phyloP scores from a whole-genome alignment of 345 rosid genomes.

The Lagerstroemia speciosa region DNA sequence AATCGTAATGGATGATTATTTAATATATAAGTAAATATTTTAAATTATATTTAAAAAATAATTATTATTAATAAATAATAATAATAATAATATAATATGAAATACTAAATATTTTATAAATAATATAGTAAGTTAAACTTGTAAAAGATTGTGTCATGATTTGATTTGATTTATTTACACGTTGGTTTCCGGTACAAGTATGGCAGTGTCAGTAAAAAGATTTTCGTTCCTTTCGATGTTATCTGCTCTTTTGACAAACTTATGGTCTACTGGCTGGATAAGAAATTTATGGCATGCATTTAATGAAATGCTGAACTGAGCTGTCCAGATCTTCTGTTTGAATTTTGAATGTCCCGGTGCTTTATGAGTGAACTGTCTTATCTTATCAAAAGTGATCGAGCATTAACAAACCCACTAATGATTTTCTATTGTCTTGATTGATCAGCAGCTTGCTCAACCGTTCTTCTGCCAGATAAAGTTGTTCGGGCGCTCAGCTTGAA shows the following conservation, averaged over 20 bases:
- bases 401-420: not conserved
- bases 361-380: not conserved
- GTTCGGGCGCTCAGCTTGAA: conserved; percentile 66
- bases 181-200: not conserved
- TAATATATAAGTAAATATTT: no score
- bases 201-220: not conserved
- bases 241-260: not conserved
- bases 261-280: not conserved
- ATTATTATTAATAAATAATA: no score
- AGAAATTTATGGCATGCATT: not conserved
- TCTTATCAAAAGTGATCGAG: not conserved
- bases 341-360: not conserved
- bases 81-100: no score
- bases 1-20: no score
- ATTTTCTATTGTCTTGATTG: not conserved
- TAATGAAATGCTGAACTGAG: not conserved
- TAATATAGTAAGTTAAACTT: no score
- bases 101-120: no score
- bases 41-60: no score
- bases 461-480: conserved; percentile 73
- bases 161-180: not conserved
- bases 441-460: conserved; percentile 33
- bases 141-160: no score
- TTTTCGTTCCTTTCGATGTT: not conserved
- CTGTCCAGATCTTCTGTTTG: not conserved